Base-by-base conservation (phyloP, 2,329 filamentous ascomycete species). In the Chaetomiaceae sp. region DNA sequence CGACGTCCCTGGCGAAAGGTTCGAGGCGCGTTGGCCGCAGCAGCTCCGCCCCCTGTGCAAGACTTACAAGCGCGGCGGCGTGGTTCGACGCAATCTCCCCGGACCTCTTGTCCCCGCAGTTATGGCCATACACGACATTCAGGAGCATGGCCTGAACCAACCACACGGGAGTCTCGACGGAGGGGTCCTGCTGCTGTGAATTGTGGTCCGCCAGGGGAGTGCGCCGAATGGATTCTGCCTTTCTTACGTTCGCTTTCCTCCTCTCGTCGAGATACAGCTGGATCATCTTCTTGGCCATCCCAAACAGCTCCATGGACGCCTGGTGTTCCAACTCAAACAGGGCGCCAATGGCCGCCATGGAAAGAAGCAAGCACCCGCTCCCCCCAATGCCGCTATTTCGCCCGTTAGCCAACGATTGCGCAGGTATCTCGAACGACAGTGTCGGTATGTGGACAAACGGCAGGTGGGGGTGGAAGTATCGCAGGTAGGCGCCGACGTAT, bases 111-210 rank as follows among this genome's bases (percentile, higher is more conserved):
- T 97, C 92, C 34, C 89, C 90, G 67, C 91, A 95, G 61, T 95
- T 95, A 69, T 96, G 89, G 14, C 92, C 92, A 67, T 96, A 97
- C 15, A 96, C 88, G 34, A 97, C 89, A 66, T 96, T 97, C 47
- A 99, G 78, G 8, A 97, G 76, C 92, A 97, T 97, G 0, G 92
- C 90, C 70, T 97, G 94, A 15, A 97, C 91, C 23, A 99, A 79
- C 91, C 92, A 97, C 37, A 96, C 78, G 0, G 92, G 92, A 2
- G 91, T 92, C 61, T 89, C 84, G 36, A 84, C 80, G 15, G 83
- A 78, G 46, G 79, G 79, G 54, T 89, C 86, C 51, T 76, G 71
- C 17, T 70, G 67, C 40, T 77, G 73, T 12, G 77, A 72, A 39
- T 66, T 69, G 33, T 76, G 71, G 56, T 81, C 78, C 49, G 71